phyloP scores from a whole-genome alignment of 2,329 filamentous ascomycete genomes.

The Leptographium galeiforme region DNA sequence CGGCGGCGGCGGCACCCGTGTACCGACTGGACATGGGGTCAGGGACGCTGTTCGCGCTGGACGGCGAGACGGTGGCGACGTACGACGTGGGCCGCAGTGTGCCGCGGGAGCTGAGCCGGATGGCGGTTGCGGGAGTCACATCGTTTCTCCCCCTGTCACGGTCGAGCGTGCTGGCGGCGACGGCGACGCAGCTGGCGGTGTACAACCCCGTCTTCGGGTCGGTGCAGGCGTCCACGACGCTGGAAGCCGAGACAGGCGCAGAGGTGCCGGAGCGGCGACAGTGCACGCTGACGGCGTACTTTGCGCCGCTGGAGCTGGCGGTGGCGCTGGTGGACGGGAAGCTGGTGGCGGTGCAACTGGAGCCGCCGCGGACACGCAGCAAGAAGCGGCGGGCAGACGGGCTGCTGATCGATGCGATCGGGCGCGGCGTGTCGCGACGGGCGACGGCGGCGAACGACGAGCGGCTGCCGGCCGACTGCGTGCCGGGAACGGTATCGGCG shows the following conservation, averaged over 20 bases:
- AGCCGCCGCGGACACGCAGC: constrained; percentile 42
- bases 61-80: constrained; percentile 37
- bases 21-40: constrained; percentile 50
- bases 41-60: constrained; percentile 49
- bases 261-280: not conserved
- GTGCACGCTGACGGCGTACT: constrained; percentile 43
- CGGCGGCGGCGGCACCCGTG: constrained; percentile 8
- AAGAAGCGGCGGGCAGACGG: constrained; percentile 44
- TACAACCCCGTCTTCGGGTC: constrained; percentile 59
- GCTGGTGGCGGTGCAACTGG: constrained; percentile 57
- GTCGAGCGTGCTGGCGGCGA: constrained; percentile 51
- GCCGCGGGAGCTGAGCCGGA: constrained; percentile 43
- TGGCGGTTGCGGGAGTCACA: constrained; percentile 35
- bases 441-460: not conserved
- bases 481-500: constrained; percentile 37
- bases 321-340: constrained; percentile 51
- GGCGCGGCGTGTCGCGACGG: constrained; percentile 38
- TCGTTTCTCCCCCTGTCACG: constrained; percentile 56
- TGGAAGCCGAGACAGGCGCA: constrained; percentile 17
- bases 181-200: constrained; percentile 40
- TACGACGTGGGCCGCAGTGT: constrained; percentile 52
- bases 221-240: constrained; percentile 33
- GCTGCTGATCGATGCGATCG: constrained; percentile 60
- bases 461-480: constrained; percentile 10
- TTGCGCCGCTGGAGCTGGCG: constrained; percentile 51